Percentiles rank a stretch among this genome's conserved stretches.
Evolutionary conservation across 805 yeast genomes (phyloP).

Genomic region (Sugiyamaella smithiae): DNA sequence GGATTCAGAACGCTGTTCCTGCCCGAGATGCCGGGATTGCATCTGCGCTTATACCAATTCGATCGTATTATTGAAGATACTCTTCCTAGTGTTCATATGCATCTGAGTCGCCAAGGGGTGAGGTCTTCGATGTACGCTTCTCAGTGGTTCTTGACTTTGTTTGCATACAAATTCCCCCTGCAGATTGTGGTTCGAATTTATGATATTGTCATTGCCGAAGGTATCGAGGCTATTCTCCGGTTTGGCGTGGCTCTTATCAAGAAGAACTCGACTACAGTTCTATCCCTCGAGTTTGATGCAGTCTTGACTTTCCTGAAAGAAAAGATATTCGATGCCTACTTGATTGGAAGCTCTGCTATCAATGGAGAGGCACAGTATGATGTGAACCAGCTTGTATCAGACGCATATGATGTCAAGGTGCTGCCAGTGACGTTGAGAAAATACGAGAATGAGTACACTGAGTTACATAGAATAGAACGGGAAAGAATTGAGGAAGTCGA

Average conservation of each 20-base stretch:
- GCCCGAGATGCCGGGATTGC: conserved; percentile 93
- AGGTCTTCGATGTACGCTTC: conserved; percentile 94
- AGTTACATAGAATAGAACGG: conserved; percentile 64
- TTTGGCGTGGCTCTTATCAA: conserved; percentile 80
- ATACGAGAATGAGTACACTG: conserved; percentile 71
- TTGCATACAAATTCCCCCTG: conserved; percentile 92
- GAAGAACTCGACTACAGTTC: conserved; percentile 57
- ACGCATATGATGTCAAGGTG: conserved; percentile 71
- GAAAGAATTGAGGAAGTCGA: conserved; percentile 65
- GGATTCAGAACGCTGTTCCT: conserved; percentile 72
- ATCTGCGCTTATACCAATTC: conserved; percentile 80
- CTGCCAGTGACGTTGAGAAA: conserved; percentile 69
- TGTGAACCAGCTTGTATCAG: conserved; percentile 71
- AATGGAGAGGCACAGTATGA: conserved; percentile 43
- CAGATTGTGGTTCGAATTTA: conserved; percentile 82
- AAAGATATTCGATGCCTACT: conserved; percentile 68
- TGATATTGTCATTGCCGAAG: conserved; percentile 88
- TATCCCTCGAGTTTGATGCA: conserved; percentile 69
- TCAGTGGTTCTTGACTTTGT: conserved; percentile 94
- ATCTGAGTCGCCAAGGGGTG: conserved; percentile 81
- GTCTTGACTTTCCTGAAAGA: conserved; percentile 76
- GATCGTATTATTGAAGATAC: conserved; percentile 80
- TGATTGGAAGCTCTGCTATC: conserved; percentile 31
- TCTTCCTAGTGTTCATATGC: conserved; percentile 69
- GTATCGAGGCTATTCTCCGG: conserved; percentile 79